These are phyloP conservation scores for Eucalyptus paniculata DNA, from an alignment of 345 rosid species.

Conservation along the genomic window DNA sequence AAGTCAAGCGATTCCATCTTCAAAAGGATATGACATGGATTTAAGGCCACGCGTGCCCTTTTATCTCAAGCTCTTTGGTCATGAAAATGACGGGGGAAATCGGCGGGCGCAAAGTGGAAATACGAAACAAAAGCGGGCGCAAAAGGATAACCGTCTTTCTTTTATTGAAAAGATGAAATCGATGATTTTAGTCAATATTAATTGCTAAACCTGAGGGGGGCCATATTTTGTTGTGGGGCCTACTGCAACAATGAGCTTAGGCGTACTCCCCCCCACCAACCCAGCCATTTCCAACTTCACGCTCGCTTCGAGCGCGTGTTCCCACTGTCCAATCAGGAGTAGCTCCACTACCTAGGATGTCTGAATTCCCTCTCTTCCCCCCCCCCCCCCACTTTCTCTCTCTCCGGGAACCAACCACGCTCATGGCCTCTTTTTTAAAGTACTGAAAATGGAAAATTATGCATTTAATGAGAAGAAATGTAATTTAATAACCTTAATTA, in stretches of 20 bases:
- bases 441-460: background rate
- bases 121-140: background rate
- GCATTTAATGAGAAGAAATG: background rate
- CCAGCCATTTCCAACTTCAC: background rate
- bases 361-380: background rate
- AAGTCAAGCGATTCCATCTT: background rate
- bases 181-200: background rate
- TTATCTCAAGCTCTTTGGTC: background rate
- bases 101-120: background rate
- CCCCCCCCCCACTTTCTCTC: accelerated
- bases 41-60: background rate
- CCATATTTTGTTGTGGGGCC: background rate
- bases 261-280: background rate
- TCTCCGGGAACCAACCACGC: background rate
- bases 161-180: background rate
- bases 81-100: background rate
- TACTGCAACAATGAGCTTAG: background rate
- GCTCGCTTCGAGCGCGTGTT: background rate
- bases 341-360: background rate
- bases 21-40: background rate
- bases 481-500: background rate
- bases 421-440: background rate
- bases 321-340: background rate
- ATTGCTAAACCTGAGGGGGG: background rate
- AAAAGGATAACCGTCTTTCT: background rate